Evolutionary conservation across 805 yeast species (phyloP).

Genomic region (Nadsonia fulvescens): DNA sequence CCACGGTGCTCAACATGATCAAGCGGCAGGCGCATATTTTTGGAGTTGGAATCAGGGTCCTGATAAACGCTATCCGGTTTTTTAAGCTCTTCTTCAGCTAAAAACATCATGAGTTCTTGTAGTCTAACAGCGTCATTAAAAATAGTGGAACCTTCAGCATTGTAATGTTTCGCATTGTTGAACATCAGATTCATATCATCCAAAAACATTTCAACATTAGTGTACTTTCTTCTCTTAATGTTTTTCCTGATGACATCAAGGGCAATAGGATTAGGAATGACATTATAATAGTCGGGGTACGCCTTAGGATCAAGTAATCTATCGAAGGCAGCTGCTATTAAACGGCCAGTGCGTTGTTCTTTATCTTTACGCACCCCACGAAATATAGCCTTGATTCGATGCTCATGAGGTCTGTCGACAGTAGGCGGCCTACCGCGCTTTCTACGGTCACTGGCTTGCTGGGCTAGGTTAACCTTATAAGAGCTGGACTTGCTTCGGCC

Average conservation of each 20-base stretch:
- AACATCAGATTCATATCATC: constrained; percentile 62
- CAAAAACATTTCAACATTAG: constrained; percentile 56
- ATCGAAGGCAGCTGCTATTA: constrained; percentile 50
- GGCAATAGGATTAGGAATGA: constrained; percentile 24
- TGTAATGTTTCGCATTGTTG: constrained; percentile 50
- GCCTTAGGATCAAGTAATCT: constrained; percentile 54
- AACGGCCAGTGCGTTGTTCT: constrained; percentile 29
- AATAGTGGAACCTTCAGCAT: constrained; percentile 37
- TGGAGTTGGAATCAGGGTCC: constrained; percentile 33
- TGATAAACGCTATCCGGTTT: constrained; percentile 67
- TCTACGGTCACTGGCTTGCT: constrained; percentile 21
- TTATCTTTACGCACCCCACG: constrained; percentile 62
- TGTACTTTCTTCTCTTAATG: constrained; percentile 71
- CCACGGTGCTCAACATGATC: constrained; percentile 60
- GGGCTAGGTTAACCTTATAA: constrained; percentile 5
- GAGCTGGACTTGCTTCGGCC: constrained; percentile 12
- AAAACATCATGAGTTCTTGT: constrained; percentile 39
- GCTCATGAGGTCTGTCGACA: constrained; percentile 81
- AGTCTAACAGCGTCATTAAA: constrained; percentile 43
- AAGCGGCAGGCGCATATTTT: constrained; percentile 57
- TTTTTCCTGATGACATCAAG: constrained; percentile 44
- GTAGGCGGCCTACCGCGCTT: constrained; percentile 85
- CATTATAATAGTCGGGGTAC: constrained; percentile 31
- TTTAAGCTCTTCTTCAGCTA: constrained; percentile 48
- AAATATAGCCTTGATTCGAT: constrained; percentile 73